These are phyloP conservation scores for Acacia pycnantha DNA, from an alignment of 331 rosid genomes.

Conservation along the genomic window DNA sequence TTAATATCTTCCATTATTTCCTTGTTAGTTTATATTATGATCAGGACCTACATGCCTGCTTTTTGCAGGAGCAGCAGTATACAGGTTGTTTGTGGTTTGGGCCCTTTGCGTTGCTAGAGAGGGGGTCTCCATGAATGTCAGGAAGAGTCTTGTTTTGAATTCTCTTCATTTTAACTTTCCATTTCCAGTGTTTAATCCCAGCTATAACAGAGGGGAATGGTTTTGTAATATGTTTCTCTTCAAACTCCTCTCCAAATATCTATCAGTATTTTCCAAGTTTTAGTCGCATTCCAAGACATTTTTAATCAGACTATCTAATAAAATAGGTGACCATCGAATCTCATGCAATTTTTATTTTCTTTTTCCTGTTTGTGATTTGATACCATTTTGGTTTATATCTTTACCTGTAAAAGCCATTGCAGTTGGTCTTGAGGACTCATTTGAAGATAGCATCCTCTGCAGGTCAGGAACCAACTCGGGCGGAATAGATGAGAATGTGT, in stretches of 20 bases:
- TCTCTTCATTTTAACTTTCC: background rate
- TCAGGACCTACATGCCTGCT: background rate
- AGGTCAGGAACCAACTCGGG: conserved; percentile 83
- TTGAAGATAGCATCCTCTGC: conserved; percentile 92
- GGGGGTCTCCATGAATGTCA: background rate
- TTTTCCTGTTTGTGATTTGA: background rate
- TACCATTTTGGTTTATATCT: background rate
- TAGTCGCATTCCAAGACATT: background rate
- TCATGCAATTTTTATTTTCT: conserved; percentile 2
- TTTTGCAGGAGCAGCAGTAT: background rate
- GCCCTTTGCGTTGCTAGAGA: background rate
- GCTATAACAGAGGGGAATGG: background rate
- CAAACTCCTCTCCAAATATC: background rate
- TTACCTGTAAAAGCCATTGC: conserved; percentile 92
- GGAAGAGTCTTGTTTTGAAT: background rate
- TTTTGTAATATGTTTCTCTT: background rate
- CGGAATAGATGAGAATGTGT: conserved; percentile 84
- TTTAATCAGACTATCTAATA: background rate
- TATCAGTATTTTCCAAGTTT: background rate
- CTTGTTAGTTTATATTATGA: background rate
- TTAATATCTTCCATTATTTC: background rate
- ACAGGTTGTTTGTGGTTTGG: background rate
- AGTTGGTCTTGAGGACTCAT: conserved; percentile 85
- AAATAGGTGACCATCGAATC: background rate
- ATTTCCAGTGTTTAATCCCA: background rate